Evolutionary conservation across 306 rosid species (phyloP).

Genomic region (Heteromeles arbutifolia): DNA sequence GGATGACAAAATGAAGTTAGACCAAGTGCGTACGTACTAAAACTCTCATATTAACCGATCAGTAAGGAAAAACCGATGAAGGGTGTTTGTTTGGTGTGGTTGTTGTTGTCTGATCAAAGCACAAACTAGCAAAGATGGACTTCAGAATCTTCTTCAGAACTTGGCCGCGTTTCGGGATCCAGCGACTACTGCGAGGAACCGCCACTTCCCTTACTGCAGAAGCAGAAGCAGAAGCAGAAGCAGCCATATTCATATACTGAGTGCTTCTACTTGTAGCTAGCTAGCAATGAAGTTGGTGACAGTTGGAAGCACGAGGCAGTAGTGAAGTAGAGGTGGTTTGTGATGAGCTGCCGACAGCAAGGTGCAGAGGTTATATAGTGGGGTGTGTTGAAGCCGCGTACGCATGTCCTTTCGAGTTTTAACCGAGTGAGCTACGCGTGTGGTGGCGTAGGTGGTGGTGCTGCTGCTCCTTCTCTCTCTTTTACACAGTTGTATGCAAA

Average conservation of each 20-base stretch:
- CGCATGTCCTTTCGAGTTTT: neutral
- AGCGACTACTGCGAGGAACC: neutral
- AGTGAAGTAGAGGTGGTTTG: neutral
- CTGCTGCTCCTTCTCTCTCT: neutral
- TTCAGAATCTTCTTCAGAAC: conserved; percentile 16
- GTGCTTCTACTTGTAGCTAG: neutral
- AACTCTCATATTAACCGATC: neutral
- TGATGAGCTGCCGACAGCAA: neutral
- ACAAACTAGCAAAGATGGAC: conserved; percentile 4
- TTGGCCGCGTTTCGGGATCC: conserved; percentile 20
- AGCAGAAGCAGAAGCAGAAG: neutral
- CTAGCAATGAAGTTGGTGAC: neutral
- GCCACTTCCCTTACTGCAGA: neutral
- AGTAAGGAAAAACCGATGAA: conserved; percentile 3
- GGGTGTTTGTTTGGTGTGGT: neutral
- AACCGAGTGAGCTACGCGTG: neutral
- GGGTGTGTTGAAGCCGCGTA: neutral
- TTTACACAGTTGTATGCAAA: neutral
- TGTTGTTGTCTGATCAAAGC: neutral
- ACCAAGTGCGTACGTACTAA: neutral
- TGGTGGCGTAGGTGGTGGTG: neutral
- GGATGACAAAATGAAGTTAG: neutral
- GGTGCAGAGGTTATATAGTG: neutral
- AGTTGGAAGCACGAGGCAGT: neutral
- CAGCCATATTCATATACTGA: neutral